Evolutionary conservation across 768 basidiomycete species (phyloP), one percentile per base, ranked within the genome.

Genomic region (Tulasnella sp.): DNA sequence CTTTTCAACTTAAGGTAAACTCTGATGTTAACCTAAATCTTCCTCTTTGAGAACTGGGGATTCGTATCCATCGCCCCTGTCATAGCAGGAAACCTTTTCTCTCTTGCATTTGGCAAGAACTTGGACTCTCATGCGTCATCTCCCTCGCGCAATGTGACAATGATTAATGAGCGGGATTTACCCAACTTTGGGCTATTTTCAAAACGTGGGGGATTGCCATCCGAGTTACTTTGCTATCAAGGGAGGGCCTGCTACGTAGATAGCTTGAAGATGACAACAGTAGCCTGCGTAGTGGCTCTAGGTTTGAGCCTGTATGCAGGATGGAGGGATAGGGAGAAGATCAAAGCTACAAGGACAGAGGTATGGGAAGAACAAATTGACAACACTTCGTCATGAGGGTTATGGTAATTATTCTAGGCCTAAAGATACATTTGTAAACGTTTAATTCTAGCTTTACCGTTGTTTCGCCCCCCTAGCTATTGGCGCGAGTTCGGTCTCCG

Each of bases 61-160:
- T 85, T 75, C 60, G 69, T 83, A 22, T 75, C 77, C 16, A 65
- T 87, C 41, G 74, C 83, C 0, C 86, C 90, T 1, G 61, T 67
- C 9, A 66, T 88, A 5, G 84, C 81, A 3, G 82, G 82, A 0
- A 92, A 91, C 65, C 40, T 90, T 1, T 84, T 89, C 63, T 88
- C 86, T n/a, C 58, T 92, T 45, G 68, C 79, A 37, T 92, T 91
- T 58, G 90, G 90, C 4, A 70, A 69, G 42, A 82, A 86, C 57
- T 72, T 90, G 27, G 90, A 93, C 57, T 70, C 79, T 3, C 84
- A 92, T 57, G 75, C 66, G 4, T 20, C 37, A 27, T 15, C 37
- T n/a, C 29, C 41, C 4, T 35, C 52, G 3, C 52, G 37, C 5
- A n/a, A 8, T 13, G 4, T 48, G 9, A 24, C 40, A 22, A 32